phyloP scores from a whole-genome alignment of 306 rosid species.

The Rosa rugosa region DNA sequence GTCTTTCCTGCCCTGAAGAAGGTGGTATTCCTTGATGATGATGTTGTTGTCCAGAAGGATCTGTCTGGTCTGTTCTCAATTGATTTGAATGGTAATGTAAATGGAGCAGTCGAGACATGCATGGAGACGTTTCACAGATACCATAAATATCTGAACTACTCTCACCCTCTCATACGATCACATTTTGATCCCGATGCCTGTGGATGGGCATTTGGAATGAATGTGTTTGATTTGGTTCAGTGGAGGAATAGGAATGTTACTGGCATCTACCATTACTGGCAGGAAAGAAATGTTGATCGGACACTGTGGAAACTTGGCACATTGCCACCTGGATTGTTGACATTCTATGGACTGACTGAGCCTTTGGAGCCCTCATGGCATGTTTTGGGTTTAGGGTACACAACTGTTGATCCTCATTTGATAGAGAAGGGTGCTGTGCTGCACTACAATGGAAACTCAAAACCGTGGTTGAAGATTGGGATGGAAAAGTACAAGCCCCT shows the following conservation, averaged over 20 bases:
- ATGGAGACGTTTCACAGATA: slow-evolving; percentile 94
- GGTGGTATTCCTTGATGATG: slow-evolving; percentile 82
- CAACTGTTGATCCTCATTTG: slow-evolving; percentile 68
- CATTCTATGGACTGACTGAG: slow-evolving; percentile 82
- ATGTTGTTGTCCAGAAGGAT: slow-evolving; percentile 85
- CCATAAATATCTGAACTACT: slow-evolving; percentile 81
- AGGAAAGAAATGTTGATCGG: slow-evolving; percentile 75
- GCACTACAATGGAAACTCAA: slow-evolving; percentile 88
- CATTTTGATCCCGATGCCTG: slow-evolving; percentile 98
- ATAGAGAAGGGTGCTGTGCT: slow-evolving; percentile 81
- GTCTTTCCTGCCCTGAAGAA: slow-evolving; percentile 80
- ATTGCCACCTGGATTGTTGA: slow-evolving; percentile 85
- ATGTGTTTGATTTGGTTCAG: slow-evolving; percentile 81
- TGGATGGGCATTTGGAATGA: slow-evolving; percentile 97
- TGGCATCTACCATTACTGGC: slow-evolving; percentile 92
- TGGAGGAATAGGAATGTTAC: slow-evolving; percentile 92
- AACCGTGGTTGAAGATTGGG: slow-evolving; percentile 93
- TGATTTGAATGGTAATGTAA: slow-evolving; percentile 71
- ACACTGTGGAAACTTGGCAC: slow-evolving; percentile 93
- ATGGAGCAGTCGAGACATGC: slow-evolving; percentile 95
- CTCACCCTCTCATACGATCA: slow-evolving; percentile 75
- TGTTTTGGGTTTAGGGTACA: slow-evolving; percentile 82
- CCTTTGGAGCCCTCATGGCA: slow-evolving; percentile 86
- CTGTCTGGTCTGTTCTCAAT: slow-evolving; percentile 68
- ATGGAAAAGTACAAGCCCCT: slow-evolving; percentile 86